Conservation (phyloP, 176 grass and related monocot species). For the Carex littledalei region DNA sequence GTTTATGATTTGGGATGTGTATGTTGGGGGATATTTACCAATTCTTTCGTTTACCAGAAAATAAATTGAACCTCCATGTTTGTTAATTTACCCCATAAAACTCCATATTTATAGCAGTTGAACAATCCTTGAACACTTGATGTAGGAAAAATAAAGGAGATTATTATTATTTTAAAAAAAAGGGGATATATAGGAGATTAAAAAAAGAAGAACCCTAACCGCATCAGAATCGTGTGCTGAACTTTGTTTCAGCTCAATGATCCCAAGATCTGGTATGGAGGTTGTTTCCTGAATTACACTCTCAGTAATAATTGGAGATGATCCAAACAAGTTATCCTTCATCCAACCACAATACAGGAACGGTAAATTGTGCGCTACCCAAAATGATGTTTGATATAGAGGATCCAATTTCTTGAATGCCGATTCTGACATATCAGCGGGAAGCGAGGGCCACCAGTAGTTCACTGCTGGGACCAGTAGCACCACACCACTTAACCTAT, state of each 20-base stretch:
- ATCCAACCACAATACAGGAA: constrained; percentile 48
- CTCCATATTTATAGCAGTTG: background rate
- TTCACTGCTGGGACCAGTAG: constrained; percentile 54
- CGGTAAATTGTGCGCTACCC: constrained; percentile 52
- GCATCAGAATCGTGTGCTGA: background rate
- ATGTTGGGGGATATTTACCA: background rate
- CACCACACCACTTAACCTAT: constrained; percentile 10
- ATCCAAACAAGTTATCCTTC: constrained; percentile 41
- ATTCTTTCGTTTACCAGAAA: background rate
- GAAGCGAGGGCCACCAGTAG: constrained; percentile 68
- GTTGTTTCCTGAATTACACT: constrained; percentile 8
- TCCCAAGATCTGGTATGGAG: constrained; percentile 27
- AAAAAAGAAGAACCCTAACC: background rate
- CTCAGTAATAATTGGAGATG: constrained; percentile 17
- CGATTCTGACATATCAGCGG: constrained; percentile 17
- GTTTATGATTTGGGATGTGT: too few species aligned
- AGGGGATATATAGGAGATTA: background rate
- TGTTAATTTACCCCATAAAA: background rate
- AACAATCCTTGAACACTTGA: background rate
- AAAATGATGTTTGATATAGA: constrained; percentile 29
- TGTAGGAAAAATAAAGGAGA: background rate
- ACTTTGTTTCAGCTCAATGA: background rate
- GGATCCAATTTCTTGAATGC: constrained; percentile 30
- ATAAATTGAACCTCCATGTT: constrained; percentile 11
- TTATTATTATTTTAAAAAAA: background rate